Conservation (phyloP, 1,284 basidiomycete genomes). For the Rhodotorula sp. region DNA sequence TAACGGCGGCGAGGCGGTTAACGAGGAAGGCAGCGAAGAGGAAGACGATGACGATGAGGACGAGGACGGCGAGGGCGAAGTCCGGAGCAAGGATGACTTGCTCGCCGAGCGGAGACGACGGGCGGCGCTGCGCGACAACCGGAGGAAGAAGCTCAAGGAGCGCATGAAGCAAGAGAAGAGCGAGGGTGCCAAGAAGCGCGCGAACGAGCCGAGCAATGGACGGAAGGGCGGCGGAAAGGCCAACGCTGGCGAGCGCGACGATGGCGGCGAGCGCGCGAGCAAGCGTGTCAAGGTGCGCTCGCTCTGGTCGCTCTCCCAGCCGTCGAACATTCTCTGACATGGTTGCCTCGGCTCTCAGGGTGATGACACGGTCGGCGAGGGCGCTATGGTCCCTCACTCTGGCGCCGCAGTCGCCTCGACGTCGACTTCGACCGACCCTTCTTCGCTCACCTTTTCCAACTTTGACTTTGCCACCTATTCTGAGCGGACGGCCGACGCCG, state of each 20-base stretch:
- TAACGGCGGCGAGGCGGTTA: neutral
- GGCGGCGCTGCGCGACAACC: constrained; percentile 74
- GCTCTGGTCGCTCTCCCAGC: neutral
- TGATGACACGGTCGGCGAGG: constrained; percentile 58
- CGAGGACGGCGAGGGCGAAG: constrained; percentile 49
- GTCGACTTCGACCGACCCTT: constrained; percentile 54
- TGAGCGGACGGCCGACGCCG: constrained; percentile 16
- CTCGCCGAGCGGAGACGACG: constrained; percentile 72
- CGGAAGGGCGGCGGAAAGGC: constrained; percentile 37
- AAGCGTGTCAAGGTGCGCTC: constrained; percentile 35
- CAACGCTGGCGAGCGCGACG: constrained; percentile 16
- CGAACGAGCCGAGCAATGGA: constrained; percentile 55
- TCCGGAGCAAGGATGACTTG: constrained; percentile 65
- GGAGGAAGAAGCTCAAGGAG: constrained; percentile 79
- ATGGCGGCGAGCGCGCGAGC: constrained; percentile 22
- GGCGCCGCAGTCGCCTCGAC: constrained; percentile 47
- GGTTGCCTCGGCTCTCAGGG: constrained; percentile 32
- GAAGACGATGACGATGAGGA: constrained; percentile 52
- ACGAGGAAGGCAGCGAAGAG: constrained; percentile 38
- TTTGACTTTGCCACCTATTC: constrained; percentile 53
- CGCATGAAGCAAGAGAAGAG: constrained; percentile 69
- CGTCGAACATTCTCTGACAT: neutral
- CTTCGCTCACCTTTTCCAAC: constrained; percentile 64
- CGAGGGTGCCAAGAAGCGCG: constrained; percentile 55
- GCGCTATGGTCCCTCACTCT: constrained; percentile 10